Evolutionary conservation across 805 yeast genomes (phyloP).

Genomic region (Yueomyces sp.): DNA sequence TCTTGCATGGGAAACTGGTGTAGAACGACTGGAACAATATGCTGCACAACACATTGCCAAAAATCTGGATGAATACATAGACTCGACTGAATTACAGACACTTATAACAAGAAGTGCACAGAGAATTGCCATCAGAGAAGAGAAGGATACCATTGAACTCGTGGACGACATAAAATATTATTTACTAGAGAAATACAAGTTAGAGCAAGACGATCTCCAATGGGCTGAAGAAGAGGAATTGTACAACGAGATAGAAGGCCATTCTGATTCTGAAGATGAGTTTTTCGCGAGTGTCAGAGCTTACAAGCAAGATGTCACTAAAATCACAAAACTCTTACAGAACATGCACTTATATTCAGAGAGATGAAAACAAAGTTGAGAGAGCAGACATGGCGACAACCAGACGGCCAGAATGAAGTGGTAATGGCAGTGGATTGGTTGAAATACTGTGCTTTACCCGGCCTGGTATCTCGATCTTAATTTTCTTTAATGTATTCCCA

Average conservation of each 20-base stretch:
- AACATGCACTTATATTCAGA: not conserved
- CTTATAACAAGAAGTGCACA: conserved; percentile 35
- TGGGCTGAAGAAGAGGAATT: not conserved
- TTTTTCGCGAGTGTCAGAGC: not conserved
- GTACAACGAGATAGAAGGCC: not conserved
- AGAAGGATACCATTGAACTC: conserved; percentile 67
- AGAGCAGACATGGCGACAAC: too few species aligned
- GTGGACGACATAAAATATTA: conserved; percentile 67
- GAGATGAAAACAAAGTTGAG: not conserved
- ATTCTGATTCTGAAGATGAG: not conserved
- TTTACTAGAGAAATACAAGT: conserved; percentile 24
- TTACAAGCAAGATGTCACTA: not conserved
- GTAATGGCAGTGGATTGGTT: too few species aligned
- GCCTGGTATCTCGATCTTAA: too few species aligned
- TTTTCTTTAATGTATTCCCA: too few species aligned
- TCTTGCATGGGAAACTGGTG: conserved; percentile 54
- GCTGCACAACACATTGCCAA: conserved; percentile 47
- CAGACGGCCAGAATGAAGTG: too few species aligned
- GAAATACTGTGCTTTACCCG: too few species aligned
- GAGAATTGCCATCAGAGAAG: conserved; percentile 48
- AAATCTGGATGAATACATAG: conserved; percentile 28
- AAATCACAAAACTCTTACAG: too few species aligned
- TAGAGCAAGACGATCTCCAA: conserved; percentile 15
- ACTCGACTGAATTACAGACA: conserved; percentile 27
- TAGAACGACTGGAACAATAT: conserved; percentile 51